These are phyloP conservation scores for Cystobasidium slooffiae DNA, from an alignment of 1,284 basidiomycete genomes.

Conservation along the genomic window DNA sequence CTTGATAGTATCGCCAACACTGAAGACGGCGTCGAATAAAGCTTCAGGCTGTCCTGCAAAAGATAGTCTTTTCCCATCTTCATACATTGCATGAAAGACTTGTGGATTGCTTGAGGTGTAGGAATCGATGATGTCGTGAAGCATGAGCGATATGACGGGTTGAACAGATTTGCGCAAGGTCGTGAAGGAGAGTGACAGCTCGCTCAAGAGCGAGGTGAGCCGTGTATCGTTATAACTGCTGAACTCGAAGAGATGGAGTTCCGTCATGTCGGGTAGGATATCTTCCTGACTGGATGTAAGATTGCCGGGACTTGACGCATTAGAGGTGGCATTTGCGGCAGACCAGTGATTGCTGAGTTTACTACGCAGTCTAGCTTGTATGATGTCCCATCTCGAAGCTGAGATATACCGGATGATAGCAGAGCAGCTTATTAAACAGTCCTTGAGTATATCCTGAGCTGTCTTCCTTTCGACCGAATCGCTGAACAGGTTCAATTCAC, in stretches of 20 bases:
- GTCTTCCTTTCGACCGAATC: slow-evolving; percentile 1
- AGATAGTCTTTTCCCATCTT: not conserved
- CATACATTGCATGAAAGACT: slow-evolving; percentile 23
- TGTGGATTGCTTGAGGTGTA: slow-evolving; percentile 9
- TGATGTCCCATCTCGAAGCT: slow-evolving; percentile 40
- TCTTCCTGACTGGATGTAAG: slow-evolving; percentile 15
- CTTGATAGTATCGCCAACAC: slow-evolving; percentile 13
- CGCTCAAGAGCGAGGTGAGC: slow-evolving; percentile 11
- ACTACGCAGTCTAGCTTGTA: slow-evolving; percentile 18
- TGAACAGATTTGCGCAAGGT: slow-evolving; percentile 18
- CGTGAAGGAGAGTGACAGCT: not conserved
- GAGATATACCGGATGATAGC: slow-evolving; percentile 27
- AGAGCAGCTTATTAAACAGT: slow-evolving; percentile 8
- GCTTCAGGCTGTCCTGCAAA: slow-evolving; percentile 31
- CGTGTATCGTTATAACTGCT: slow-evolving; percentile 8
- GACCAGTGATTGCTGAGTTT: slow-evolving; percentile 18
- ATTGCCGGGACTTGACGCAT: not conserved
- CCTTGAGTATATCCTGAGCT: not conserved
- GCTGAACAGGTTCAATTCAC: not conserved
- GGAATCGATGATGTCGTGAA: slow-evolving; percentile 4
- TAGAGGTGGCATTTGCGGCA: not conserved
- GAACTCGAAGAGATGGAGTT: slow-evolving; percentile 25
- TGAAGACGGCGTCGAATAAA: slow-evolving; percentile 20
- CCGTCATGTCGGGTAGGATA: slow-evolving; percentile 14
- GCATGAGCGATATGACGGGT: not conserved